Percentiles rank a stretch among this genome's conserved stretches.
Evolutionary conservation across 805 yeast genomes (phyloP).

Genomic region (Suhomyces xylopsoci): DNA sequence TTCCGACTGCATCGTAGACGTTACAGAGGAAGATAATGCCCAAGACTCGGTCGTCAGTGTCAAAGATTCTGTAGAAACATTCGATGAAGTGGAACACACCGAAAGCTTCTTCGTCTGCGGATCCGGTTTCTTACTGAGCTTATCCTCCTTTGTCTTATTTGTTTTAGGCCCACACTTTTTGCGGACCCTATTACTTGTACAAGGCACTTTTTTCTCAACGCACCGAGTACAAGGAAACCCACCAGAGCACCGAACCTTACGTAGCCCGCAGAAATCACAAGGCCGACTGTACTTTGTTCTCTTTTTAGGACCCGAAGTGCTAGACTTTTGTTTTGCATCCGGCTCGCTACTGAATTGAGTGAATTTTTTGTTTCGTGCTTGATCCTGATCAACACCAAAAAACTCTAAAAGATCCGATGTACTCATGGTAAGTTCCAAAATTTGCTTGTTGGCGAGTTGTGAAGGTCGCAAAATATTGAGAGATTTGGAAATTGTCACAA

Average conservation of each 20-base stretch:
- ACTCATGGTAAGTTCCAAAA: not conserved
- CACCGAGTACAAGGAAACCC: constrained; percentile 32
- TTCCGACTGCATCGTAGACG: not conserved
- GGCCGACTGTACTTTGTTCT: constrained; percentile 29
- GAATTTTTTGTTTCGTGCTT: not conserved
- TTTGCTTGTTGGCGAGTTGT: not conserved
- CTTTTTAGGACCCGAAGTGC: not conserved
- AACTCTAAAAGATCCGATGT: not conserved
- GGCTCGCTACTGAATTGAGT: not conserved
- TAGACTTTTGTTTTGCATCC: not conserved
- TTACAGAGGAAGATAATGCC: not conserved
- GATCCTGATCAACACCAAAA: not conserved
- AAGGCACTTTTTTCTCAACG: constrained; percentile 24
- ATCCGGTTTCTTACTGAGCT: not conserved
- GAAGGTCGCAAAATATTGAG: not conserved
- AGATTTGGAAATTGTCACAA: not conserved
- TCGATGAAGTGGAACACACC: not conserved
- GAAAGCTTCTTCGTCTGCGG: not conserved
- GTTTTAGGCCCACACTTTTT: constrained; percentile 38
- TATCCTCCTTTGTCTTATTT: not conserved
- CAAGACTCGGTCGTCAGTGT: not conserved
- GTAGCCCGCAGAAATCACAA: constrained; percentile 38
- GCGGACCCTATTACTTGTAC: constrained; percentile 31
- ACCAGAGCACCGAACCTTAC: constrained; percentile 33
- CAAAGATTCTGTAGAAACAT: not conserved